Conservation (phyloP, 2,329 filamentous ascomycete species). For the Diaporthe sp. region DNA sequence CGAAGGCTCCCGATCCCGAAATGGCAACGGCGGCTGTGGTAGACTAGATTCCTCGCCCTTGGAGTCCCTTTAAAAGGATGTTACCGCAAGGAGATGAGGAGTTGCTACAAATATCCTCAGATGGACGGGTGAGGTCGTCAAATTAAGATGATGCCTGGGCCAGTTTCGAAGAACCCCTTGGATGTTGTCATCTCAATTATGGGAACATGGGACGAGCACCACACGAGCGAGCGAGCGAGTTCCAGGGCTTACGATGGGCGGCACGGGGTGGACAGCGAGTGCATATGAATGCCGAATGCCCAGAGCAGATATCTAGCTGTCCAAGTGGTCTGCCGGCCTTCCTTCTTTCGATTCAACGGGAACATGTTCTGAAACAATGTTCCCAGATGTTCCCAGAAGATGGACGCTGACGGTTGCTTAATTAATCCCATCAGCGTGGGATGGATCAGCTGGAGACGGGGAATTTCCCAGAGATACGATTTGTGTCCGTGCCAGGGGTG, state of each 20-base stretch:
- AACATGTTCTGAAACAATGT: conserved; percentile 31
- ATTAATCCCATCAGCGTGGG: conserved; percentile 21
- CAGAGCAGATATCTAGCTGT: not conserved
- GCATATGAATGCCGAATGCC: not conserved
- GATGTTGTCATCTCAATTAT: conserved; percentile 35
- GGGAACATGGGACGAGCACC: conserved; percentile 28
- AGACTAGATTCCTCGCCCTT: not conserved
- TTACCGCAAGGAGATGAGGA: conserved; percentile 28
- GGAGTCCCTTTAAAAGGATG: not conserved
- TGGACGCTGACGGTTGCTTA: conserved; percentile 22
- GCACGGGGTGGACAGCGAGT: not conserved
- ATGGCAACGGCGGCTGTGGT: conserved; percentile 27
- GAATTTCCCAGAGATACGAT: conserved; percentile 33
- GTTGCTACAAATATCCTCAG: conserved; percentile 37
- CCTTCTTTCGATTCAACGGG: not conserved
- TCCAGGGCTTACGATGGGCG: conserved; percentile 1
- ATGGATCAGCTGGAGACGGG: conserved; percentile 24
- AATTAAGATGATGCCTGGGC: conserved; percentile 33
- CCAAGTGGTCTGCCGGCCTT: not conserved
- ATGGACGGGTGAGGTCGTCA: conserved; percentile 8
- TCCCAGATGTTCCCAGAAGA: conserved; percentile 15
- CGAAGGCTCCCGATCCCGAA: conserved; percentile 15
- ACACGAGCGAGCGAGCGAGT: not conserved
- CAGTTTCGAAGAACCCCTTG: conserved; percentile 26
- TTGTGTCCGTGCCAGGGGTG: conserved; percentile 20